A percentile compares a stretch with the other conserved stretches of the same genome.
Conservation (phyloP, 2,329 filamentous ascomycete species). For the Fusarium graminum region DNA sequence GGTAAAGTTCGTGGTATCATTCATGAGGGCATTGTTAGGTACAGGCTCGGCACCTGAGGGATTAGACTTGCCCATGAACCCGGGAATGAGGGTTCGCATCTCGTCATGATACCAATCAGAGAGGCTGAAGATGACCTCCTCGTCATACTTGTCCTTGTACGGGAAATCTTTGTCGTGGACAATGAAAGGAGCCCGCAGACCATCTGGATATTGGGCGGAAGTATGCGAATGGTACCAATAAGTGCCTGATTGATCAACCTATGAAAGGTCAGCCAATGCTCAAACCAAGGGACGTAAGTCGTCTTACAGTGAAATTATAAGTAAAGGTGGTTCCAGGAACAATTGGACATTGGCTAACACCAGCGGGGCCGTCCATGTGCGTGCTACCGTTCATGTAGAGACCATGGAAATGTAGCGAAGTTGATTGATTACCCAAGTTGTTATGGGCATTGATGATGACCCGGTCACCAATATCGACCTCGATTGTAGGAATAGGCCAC, state of each 20-base stretch:
- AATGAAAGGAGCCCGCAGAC: slow-evolving; percentile 73
- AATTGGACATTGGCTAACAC: slow-evolving; percentile 76
- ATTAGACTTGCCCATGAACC: slow-evolving; percentile 67
- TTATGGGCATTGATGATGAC: slow-evolving; percentile 71
- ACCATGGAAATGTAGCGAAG: slow-evolving; percentile 78
- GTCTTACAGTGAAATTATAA: slow-evolving; percentile 75
- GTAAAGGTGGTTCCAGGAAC: slow-evolving; percentile 72
- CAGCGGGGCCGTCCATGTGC: slow-evolving; percentile 77
- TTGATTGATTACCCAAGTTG: slow-evolving; percentile 71
- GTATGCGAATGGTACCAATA: slow-evolving; percentile 85
- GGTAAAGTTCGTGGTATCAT: slow-evolving; percentile 74
- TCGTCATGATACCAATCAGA: slow-evolving; percentile 79
- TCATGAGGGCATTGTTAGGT: slow-evolving; percentile 76
- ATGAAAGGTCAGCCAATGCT: slow-evolving; percentile 5
- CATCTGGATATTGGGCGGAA: slow-evolving; percentile 77
- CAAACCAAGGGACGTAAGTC: not conserved
- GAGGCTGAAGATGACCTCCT: slow-evolving; percentile 74
- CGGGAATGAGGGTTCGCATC: slow-evolving; percentile 61
- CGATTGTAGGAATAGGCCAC: slow-evolving; percentile 79
- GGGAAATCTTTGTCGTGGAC: slow-evolving; percentile 73
- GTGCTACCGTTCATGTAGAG: slow-evolving; percentile 75
- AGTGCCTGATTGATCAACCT: slow-evolving; percentile 75
- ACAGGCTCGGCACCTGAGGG: slow-evolving; percentile 73
- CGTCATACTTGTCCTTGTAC: slow-evolving; percentile 68
- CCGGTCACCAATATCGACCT: slow-evolving; percentile 72